phyloP scores from a whole-genome alignment of 768 basidiomycete species.

The Sporobolomyces roseus region DNA sequence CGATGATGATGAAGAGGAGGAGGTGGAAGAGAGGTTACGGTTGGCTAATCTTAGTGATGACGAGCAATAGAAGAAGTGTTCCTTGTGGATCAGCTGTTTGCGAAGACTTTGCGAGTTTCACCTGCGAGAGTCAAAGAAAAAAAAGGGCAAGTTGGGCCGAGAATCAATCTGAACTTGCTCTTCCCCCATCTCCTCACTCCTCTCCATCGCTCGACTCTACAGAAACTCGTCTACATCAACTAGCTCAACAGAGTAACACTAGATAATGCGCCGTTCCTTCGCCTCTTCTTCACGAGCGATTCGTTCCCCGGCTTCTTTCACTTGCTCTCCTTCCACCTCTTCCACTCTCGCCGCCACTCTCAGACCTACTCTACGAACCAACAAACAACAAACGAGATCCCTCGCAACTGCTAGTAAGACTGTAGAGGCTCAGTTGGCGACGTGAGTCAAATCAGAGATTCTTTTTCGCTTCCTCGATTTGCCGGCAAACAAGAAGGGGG shows the following conservation, averaged over 20 bases:
- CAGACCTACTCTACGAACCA: not conserved
- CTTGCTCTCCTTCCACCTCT: not conserved
- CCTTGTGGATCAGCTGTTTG: too few relatives aligned
- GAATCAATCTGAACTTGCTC: not conserved
- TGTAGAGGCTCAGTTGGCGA: slow-evolving; percentile 23
- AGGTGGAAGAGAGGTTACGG: slow-evolving; percentile 57
- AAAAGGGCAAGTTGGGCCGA: not conserved
- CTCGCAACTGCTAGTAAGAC: slow-evolving; percentile 24
- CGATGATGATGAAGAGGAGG: slow-evolving; percentile 65
- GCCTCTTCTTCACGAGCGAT: slow-evolving; percentile 25
- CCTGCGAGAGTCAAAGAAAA: not conserved
- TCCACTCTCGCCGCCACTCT: slow-evolving; percentile 10
- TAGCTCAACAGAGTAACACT: not conserved
- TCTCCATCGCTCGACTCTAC: not conserved
- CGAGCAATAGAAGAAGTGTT: slow-evolving; percentile 55
- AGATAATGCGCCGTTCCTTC: slow-evolving; percentile 29
- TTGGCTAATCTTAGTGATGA: slow-evolving; percentile 68
- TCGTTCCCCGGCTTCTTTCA: slow-evolving; percentile 2
- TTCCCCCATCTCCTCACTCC: not conserved
- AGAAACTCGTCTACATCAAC: not conserved
- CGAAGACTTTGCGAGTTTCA: not conserved
- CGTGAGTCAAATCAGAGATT: slow-evolving; percentile 19
- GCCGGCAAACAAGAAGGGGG: too few relatives aligned
- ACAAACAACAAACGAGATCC: not conserved
- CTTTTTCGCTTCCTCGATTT: too few relatives aligned